phyloP scores from a whole-genome alignment of 257 asterid genomes.

The Jaltomata sinuosa region DNA sequence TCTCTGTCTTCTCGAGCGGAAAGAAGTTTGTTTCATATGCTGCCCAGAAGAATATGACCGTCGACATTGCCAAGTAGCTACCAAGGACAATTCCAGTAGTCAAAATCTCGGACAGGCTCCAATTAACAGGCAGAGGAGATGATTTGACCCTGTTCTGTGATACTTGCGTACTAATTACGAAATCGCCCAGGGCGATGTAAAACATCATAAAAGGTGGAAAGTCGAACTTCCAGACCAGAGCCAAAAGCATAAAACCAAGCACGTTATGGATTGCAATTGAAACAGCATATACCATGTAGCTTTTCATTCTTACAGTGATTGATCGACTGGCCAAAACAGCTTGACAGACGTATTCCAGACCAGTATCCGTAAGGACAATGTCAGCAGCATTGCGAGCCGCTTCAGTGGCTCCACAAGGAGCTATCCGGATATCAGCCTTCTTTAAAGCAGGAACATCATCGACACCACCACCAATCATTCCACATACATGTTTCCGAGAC shows the following conservation, averaged over 20 bases:
- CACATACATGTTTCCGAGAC: constrained; percentile 90
- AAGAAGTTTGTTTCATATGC: constrained; percentile 78
- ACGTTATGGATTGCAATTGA: constrained; percentile 95
- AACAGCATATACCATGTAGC: constrained; percentile 93
- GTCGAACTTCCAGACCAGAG: constrained; percentile 87
- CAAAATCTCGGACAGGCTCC: constrained; percentile 34
- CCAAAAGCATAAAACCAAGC: constrained; percentile 94
- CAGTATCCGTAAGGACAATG: constrained; percentile 86
- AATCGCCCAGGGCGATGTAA: neutral
- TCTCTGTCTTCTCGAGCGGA: constrained; percentile 86
- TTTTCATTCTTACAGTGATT: constrained; percentile 92
- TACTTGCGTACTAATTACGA: neutral
- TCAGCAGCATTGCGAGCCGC: constrained; percentile 98
- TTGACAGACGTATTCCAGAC: constrained; percentile 56
- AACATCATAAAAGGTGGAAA: constrained; percentile 99
- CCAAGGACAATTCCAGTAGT: constrained; percentile 28
- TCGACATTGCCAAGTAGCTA: constrained; percentile 25
- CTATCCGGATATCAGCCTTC: constrained; percentile 93
- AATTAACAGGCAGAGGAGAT: constrained; percentile 31
- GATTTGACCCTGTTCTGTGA: constrained; percentile 41
- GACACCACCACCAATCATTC: constrained; percentile 98
- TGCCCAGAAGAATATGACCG: constrained; percentile 93
- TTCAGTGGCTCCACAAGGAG: constrained; percentile 91
- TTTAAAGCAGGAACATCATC: constrained; percentile 93
- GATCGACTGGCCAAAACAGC: constrained; percentile 95